Evolutionary conservation across 163 green algal genomes (phyloP), one percentile per base, ranked within the genome.

Genomic region (Smithsoniella earleae): DNA sequence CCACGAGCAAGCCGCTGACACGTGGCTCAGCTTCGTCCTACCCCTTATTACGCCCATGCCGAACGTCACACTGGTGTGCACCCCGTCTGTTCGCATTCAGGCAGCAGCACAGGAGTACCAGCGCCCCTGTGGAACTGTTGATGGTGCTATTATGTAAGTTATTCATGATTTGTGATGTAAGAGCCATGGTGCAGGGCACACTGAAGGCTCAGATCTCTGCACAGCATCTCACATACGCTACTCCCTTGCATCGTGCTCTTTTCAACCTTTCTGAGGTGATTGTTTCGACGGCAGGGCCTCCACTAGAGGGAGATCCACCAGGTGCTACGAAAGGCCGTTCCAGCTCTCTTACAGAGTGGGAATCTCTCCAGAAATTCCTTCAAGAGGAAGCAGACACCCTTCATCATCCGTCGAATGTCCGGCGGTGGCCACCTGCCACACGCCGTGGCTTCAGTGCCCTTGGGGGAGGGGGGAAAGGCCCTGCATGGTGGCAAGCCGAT

Each of bases 261-360:
- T 31, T 69, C n/a, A 69, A 30, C 30, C 58, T 69, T 4, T 69
- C 58, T n/a, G 58, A 69, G 58, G 58, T 69, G 27, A 16, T 69
- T 16, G 58, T 69, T 30, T 69, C 58, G 5, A 38, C 58, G 4
- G 58, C n/a, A 5, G 58, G 58, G 27, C 58, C 58, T 5, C 16
- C 25, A 33, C 31, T 43, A 33, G 58, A 69, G 5, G 58, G 58
- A 4, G 58, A 69, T 30, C 27, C 31, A 16, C 16, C 25, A 8
- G 58, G 58, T 34, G 58, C 58, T 30, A 33, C 38, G 27, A 69
- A 69, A 33, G 58, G 58, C 58, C 58, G 58, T 31, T 25, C 58
- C 27, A 30, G 58, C 58, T 4, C 25, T 4, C 58, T 34, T 18
- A 16, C 5, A 5, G 58, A 69, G 58, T 69, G 58, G 58, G 58